A percentile compares a stretch with the other conserved stretches of the same genome.
These are phyloP conservation scores for Chondrostereum purpureum DNA, from an alignment of 1,284 basidiomycete species.

Conservation along the genomic window DNA sequence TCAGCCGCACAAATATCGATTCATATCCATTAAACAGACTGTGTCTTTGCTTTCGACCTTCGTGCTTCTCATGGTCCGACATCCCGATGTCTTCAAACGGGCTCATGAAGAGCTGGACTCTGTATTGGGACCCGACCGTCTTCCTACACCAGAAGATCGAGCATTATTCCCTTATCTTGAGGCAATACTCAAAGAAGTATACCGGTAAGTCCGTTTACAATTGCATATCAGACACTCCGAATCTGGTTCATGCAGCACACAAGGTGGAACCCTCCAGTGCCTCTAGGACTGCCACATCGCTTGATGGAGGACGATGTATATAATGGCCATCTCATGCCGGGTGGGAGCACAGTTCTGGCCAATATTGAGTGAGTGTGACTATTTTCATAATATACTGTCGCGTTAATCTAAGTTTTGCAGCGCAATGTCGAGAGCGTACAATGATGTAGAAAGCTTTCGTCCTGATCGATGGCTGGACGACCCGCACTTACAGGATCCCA, in stretches of 20 bases:
- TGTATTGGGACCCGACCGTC: constrained; percentile 36
- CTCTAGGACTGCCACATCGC: constrained; percentile 18
- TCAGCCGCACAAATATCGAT: not conserved
- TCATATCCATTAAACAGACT: constrained; percentile 27
- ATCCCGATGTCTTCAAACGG: constrained; percentile 43
- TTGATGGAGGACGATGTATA: constrained; percentile 3
- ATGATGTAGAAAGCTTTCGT: not conserved
- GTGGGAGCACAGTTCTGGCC: constrained; percentile 3
- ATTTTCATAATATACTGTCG: not conserved
- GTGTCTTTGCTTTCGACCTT: constrained; percentile 38
- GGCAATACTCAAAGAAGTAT: constrained; percentile 41
- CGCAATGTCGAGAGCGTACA: constrained; percentile 3
- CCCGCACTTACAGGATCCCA: constrained; percentile 2
- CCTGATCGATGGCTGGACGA: constrained; percentile 4
- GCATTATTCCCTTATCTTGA: constrained; percentile 49
- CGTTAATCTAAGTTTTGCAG: not conserved
- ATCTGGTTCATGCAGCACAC: constrained; percentile 9
- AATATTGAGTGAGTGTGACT: constrained; percentile 8
- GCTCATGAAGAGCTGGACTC: constrained; percentile 49
- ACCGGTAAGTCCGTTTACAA: constrained; percentile 29
- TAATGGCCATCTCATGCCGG: constrained; percentile 8
- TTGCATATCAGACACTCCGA: constrained; percentile 7
- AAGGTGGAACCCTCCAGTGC: constrained; percentile 39
- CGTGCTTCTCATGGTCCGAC: constrained; percentile 42
- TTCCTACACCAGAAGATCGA: constrained; percentile 42